Percentiles rank a stretch among this genome's conserved stretches.
These are phyloP conservation scores for Triangularia setosa DNA, from an alignment of 2,329 filamentous ascomycete genomes.

Conservation along the genomic window DNA sequence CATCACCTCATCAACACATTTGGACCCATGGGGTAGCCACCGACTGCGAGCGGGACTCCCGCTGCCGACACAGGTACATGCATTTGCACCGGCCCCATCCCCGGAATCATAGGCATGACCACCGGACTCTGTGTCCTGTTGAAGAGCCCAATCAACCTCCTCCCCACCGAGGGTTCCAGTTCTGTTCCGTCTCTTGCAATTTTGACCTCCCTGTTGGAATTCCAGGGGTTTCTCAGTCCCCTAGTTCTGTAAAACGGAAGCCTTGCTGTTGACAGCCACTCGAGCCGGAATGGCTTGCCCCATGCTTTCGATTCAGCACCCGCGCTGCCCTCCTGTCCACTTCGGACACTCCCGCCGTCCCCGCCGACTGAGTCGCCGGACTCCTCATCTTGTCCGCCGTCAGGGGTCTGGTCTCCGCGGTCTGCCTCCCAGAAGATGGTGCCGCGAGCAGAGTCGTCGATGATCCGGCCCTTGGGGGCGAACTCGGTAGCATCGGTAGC, in stretches of 20 bases:
- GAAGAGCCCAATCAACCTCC: slow-evolving; percentile 74
- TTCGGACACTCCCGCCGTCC: slow-evolving; percentile 37
- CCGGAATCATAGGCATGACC: slow-evolving; percentile 13
- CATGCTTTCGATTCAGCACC: slow-evolving; percentile 59
- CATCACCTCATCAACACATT: neutral
- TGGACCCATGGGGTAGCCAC: neutral
- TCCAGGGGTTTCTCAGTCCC: slow-evolving; percentile 88
- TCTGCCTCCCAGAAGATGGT: slow-evolving; percentile 97
- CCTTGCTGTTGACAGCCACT: slow-evolving; percentile 81
- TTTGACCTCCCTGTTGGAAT: slow-evolving; percentile 91
- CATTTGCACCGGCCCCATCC: neutral
- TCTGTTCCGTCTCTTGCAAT: slow-evolving; percentile 94
- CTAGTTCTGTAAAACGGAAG: slow-evolving; percentile 87
- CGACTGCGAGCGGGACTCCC: neutral
- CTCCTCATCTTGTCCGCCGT: slow-evolving; percentile 32
- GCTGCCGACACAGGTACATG: neutral
- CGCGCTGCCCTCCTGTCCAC: slow-evolving; percentile 35
- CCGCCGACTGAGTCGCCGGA: slow-evolving; percentile 38
- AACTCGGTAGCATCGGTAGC: slow-evolving; percentile 72
- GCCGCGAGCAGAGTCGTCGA: slow-evolving; percentile 87
- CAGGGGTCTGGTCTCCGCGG: slow-evolving; percentile 46
- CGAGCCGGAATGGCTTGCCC: slow-evolving; percentile 86
- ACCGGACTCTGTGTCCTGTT: slow-evolving; percentile 49
- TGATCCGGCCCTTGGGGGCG: slow-evolving; percentile 78
- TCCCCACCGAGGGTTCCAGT: slow-evolving; percentile 77